A percentile compares a stretch with the other conserved stretches of the same genome.
These are phyloP conservation scores for Pseudogymnoascus sp. DNA, from an alignment of 2,329 filamentous ascomycete genomes.

Conservation along the genomic window DNA sequence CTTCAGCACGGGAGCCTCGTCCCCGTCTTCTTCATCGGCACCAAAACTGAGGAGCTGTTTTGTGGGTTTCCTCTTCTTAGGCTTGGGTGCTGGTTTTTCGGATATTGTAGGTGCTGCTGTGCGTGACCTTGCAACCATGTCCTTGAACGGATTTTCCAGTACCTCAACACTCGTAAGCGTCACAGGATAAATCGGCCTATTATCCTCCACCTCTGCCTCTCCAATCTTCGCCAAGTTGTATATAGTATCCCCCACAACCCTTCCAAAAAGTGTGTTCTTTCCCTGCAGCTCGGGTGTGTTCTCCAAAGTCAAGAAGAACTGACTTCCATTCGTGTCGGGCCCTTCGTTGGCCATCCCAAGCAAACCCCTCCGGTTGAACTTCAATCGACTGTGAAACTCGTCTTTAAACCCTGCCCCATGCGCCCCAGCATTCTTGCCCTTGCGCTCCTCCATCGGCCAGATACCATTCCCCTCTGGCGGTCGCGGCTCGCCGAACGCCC, in stretches of 20 bases:
- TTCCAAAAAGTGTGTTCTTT: slow-evolving; percentile 88
- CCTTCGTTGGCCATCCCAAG: slow-evolving; percentile 95
- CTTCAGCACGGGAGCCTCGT: slow-evolving; percentile 52
- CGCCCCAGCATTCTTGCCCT: slow-evolving; percentile 51
- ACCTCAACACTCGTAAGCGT: slow-evolving; percentile 69
- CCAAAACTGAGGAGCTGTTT: slow-evolving; percentile 75
- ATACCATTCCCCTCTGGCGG: slow-evolving; percentile 24
- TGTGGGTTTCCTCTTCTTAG: slow-evolving; percentile 64
- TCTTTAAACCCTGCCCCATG: slow-evolving; percentile 61
- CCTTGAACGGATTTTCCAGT: slow-evolving; percentile 71
- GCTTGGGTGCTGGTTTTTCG: slow-evolving; percentile 42
- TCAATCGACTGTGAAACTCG: slow-evolving; percentile 85
- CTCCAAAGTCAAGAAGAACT: slow-evolving; percentile 92
- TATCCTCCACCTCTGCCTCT: slow-evolving; percentile 73
- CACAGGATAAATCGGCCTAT: slow-evolving; percentile 78
- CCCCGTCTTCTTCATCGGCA: slow-evolving; percentile 51
- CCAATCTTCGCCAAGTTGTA: slow-evolving; percentile 94
- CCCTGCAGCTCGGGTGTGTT: slow-evolving; percentile 77
- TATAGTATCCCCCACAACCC: slow-evolving; percentile 87
- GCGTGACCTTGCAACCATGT: slow-evolving; percentile 63
- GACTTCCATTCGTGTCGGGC: slow-evolving; percentile 77
- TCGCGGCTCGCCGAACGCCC: slow-evolving; percentile 48
- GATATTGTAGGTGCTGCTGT: slow-evolving; percentile 43
- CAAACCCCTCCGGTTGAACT: slow-evolving; percentile 84
- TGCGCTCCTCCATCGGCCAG: slow-evolving; percentile 53